phyloP scores from a whole-genome alignment of 2,329 filamentous ascomycete genomes.

The Stachybotrys elegans region DNA sequence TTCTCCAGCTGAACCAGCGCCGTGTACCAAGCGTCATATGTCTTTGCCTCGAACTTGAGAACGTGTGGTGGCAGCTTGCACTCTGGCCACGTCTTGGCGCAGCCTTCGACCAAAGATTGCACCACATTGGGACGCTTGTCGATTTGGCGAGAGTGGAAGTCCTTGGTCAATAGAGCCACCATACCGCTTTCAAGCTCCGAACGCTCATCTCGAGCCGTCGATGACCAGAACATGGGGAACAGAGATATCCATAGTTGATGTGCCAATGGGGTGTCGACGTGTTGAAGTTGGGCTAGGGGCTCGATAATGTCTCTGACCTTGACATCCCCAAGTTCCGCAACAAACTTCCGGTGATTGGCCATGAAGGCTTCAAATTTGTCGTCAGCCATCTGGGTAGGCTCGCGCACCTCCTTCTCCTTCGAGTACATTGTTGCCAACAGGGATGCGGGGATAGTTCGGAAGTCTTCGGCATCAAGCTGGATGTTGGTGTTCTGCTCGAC shows the following conservation, averaged over 20 bases:
- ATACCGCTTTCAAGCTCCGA: slow-evolving; percentile 86
- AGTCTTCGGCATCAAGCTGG: slow-evolving; percentile 78
- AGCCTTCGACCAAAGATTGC: slow-evolving; percentile 83
- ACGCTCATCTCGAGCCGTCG: slow-evolving; percentile 80
- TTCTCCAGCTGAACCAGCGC: slow-evolving; percentile 87
- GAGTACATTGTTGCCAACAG: slow-evolving; percentile 68
- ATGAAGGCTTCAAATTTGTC: slow-evolving; percentile 79
- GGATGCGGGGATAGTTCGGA: slow-evolving; percentile 70
- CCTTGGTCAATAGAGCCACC: slow-evolving; percentile 85
- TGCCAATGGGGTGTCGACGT: slow-evolving; percentile 75
- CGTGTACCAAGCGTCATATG: slow-evolving; percentile 97
- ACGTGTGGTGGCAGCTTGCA: slow-evolving; percentile 95
- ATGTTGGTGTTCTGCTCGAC: slow-evolving; percentile 78
- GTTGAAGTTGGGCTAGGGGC: slow-evolving; percentile 85
- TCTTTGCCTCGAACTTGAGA: slow-evolving; percentile 89
- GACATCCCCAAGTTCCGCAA: slow-evolving; percentile 76
- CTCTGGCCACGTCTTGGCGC: slow-evolving; percentile 75
- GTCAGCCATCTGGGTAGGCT: slow-evolving; percentile 68
- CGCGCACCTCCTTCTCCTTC: slow-evolving; percentile 67
- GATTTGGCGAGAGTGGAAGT: slow-evolving; percentile 90
- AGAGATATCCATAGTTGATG: slow-evolving; percentile 87
- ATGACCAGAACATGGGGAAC: slow-evolving; percentile 93
- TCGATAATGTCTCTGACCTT: slow-evolving; percentile 85
- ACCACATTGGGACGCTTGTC: slow-evolving; percentile 95
- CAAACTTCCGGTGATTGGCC: slow-evolving; percentile 74